Base-by-base conservation (phyloP, 148 eudicot species). In the Agrostemma githago region DNA sequence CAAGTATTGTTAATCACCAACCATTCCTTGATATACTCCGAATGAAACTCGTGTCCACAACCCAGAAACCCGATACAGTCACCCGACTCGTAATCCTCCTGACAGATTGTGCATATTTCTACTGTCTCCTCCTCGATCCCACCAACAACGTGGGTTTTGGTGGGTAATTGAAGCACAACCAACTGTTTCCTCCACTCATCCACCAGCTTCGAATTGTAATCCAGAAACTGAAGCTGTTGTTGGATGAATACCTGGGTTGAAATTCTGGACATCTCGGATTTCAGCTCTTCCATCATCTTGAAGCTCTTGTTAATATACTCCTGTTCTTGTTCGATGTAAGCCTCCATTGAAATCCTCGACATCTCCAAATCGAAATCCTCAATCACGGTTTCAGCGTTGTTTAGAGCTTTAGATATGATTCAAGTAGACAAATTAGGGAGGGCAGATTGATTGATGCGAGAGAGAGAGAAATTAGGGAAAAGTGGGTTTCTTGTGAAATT, bases 1-100 rank as follows among this genome's bases (percentile, higher is more conserved):
- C 77, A 74, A 5, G 41, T 21, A 9, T 74, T 74, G 11, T 65
- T 65, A 14, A 74, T 8, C 1, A 38, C 21, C 8, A 65, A 20
- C 70, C 77, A 74, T 5, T 10, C 10, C 62, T 34, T 37, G 7
- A 65, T 9, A 56, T 62, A 65, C 2, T 74, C n/a, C 3, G 5
- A 0, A 8, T 65, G 77, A n/a, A 42, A 74, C 6, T 48, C 37
- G 17, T 65, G 77, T 11, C 38, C 3, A 8, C 70, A 74, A 1
- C 17, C 43, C n/a, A 74, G 26, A 21, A 46, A 48, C 8, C 70
- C 54, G 3, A 66, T 19, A 5, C 12, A 42, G 0, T 43, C 9
- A 14, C 70, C 70, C 34, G n/a, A 21, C 20, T 42, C 34, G 19
- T 16, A 42, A 4, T 42, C 70, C n/a, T n/a, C 70, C 2, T 39